phyloP scores from a whole-genome alignment of 148 eudicot species.

The Simmondsia chinensis region DNA sequence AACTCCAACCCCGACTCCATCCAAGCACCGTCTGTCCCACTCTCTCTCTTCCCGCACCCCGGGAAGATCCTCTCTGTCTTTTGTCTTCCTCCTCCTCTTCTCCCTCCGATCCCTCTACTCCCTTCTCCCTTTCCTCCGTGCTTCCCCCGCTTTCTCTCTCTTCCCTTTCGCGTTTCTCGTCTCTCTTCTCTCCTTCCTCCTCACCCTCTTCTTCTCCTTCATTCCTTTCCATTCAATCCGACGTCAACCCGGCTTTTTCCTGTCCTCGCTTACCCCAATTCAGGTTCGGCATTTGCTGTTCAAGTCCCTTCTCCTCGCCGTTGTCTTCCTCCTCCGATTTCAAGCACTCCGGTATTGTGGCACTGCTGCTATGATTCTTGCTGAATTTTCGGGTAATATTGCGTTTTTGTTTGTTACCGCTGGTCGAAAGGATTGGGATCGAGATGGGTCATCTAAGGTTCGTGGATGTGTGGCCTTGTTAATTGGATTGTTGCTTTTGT shows the following conservation, averaged over 20 bases:
- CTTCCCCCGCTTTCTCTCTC: conserved; percentile 75
- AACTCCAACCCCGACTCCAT: conserved; percentile 61
- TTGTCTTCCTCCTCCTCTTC: conserved; percentile 65
- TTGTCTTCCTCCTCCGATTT: conserved; percentile 72
- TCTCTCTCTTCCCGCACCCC: conserved; percentile 14
- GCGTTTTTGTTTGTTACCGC: conserved; percentile 39
- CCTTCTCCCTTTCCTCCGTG: conserved; percentile 64
- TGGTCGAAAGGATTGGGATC: conserved; percentile 23
- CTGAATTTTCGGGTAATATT: conserved; percentile 66
- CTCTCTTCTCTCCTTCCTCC: conserved; percentile 53
- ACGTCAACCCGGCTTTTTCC: conserved; percentile 22
- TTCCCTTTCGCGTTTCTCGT: conserved; percentile 90
- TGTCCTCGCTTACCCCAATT: conserved; percentile 34
- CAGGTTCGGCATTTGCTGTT: conserved; percentile 32
- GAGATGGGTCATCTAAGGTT: conserved; percentile 32
- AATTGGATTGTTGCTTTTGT: conserved; percentile 53
- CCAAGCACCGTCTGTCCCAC: conserved; percentile 37
- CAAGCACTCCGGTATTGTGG: conserved; percentile 88
- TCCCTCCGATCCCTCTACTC: conserved; percentile 72
- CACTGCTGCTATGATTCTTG: conserved; percentile 76
- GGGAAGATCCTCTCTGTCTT: conserved; percentile 41
- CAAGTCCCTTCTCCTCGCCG: conserved; percentile 54
- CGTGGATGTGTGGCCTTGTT: conserved; percentile 57
- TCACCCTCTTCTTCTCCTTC: conserved; percentile 26
- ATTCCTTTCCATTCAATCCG: conserved; percentile 15